Evolutionary conservation across 441 rosid genomes (phyloP), one percentile per base, ranked within the genome.

Genomic region (Lepidium campestre): DNA sequence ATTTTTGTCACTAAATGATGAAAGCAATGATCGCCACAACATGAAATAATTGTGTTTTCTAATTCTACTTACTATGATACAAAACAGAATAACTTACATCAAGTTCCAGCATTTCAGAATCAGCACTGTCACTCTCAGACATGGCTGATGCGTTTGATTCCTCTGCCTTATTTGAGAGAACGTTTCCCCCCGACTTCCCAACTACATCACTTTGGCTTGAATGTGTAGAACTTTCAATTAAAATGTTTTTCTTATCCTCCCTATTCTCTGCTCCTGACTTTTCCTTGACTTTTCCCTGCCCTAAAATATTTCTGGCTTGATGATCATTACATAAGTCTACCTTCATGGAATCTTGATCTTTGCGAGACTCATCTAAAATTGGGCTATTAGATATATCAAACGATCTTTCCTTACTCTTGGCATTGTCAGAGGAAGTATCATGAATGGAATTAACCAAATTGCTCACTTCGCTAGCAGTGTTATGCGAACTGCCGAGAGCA

Each of bases 91-190:
- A 53, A 80, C 96, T 87, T 61, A 95, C 99, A 85, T 95, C 99
- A 62, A 87, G 90, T 76, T 94, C 99, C 72, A 82, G 52, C 52
- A 79, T 76, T 73, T 90, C 97, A 25, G 91, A 85, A 59, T 82
- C 99, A 32, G 76, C 89, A 65, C 83, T 81, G 53, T 87, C 96
- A 68, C 86, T 81, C 37, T 76, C 86, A 44, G 86, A 81, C 68
- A 60, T 74, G 69, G 79, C 77, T 57, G 71, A 80, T 35, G 55
- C 27, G 68, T 74, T 73, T 61, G 76, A 73, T 42, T 79, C 90
- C 48, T 57, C 83, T 19, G 67, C 54, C 19, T 63, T 77, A 74
- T 80, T 70, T 47, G 72, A 73, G 36, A 72, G 82, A 55, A 36
- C 76, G 42, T 67, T 60, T 71, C 68, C 69, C 18, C 56, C 73